phyloP scores from a whole-genome alignment of 331 rosid species.

The Quercus lobata region DNA sequence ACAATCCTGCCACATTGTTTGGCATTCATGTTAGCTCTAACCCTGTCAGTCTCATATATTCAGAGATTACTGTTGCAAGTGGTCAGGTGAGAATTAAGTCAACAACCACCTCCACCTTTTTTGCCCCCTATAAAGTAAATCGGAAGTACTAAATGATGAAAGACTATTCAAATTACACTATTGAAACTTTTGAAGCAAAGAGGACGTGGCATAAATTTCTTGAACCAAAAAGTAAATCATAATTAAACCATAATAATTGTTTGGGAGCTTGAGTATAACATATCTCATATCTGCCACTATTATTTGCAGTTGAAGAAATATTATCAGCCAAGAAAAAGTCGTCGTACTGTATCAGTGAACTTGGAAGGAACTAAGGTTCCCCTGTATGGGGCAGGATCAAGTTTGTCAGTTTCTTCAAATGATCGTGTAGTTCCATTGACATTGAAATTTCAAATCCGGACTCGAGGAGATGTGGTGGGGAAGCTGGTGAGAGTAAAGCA shows the following conservation, averaged over 20 bases:
- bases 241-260: no score
- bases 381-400: constrained; percentile 80
- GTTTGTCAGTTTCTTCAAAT: constrained; percentile 30
- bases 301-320: constrained; percentile 65
- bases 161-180: not conserved
- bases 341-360: constrained; percentile 50
- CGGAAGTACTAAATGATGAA: not conserved
- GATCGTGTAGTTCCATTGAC: constrained; percentile 53
- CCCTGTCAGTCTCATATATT: constrained; percentile 60
- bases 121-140: not conserved
- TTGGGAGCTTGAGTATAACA: no score
- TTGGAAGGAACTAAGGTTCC: constrained; percentile 77
- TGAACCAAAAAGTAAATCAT: not conserved
- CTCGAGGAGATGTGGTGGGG: constrained; percentile 78
- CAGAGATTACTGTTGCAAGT: constrained; percentile 68
- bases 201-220: not conserved
- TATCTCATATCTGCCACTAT: not conserved
- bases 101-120: not conserved
- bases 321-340: constrained; percentile 83
- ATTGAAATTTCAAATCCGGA: constrained; percentile 49
- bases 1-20: constrained; percentile 81
- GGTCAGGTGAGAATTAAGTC: constrained; percentile 57
- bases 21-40: constrained; percentile 84
- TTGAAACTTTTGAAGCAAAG: not conserved
- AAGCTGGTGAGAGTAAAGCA: constrained; percentile 68